Conservation (phyloP, 148 eudicot genomes). For the Arbutus unedo region DNA sequence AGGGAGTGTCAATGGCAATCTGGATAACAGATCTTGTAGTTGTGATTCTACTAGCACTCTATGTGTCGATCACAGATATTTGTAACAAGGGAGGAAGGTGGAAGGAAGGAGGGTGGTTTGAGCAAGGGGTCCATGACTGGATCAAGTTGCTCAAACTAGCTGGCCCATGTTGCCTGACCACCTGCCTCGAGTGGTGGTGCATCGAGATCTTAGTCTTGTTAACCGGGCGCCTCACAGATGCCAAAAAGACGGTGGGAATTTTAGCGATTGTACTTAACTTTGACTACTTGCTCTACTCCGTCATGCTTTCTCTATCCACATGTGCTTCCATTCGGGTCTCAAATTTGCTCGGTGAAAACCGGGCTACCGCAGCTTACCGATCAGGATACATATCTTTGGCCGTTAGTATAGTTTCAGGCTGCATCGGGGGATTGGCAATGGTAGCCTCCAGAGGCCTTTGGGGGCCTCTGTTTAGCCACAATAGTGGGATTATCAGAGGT, state of each 20-base stretch:
- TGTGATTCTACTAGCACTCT: slow-evolving; percentile 31
- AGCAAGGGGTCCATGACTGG: slow-evolving; percentile 62
- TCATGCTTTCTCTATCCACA: slow-evolving; percentile 71
- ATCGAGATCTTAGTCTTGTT: slow-evolving; percentile 67
- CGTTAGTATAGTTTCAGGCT: slow-evolving; percentile 36
- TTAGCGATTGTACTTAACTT: slow-evolving; percentile 77
- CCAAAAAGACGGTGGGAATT: slow-evolving; percentile 56
- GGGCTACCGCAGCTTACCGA: slow-evolving; percentile 33
- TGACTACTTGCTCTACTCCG: slow-evolving; percentile 67
- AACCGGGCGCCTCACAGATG: slow-evolving; percentile 55
- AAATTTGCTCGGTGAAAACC: slow-evolving; percentile 71
- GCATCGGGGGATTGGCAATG: slow-evolving; percentile 46
- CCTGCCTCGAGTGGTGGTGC: slow-evolving; percentile 97
- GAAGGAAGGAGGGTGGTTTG: slow-evolving; percentile 82
- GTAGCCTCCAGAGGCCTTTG: slow-evolving; percentile 51
- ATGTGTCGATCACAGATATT: slow-evolving; percentile 38
- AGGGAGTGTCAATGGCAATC: slow-evolving; percentile 69
- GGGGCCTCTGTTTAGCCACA: slow-evolving; percentile 63
- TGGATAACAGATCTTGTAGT: slow-evolving; percentile 63
- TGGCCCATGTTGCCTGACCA: slow-evolving; percentile 76
- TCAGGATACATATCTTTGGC: slow-evolving; percentile 52
- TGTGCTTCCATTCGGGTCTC: slow-evolving; percentile 76
- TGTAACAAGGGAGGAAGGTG: slow-evolving; percentile 46
- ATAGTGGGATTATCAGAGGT: slow-evolving; percentile 41
- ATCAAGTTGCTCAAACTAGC: slow-evolving; percentile 38